Conservation (phyloP, 257 asterid genomes). For the Ligustrum vulgare region DNA sequence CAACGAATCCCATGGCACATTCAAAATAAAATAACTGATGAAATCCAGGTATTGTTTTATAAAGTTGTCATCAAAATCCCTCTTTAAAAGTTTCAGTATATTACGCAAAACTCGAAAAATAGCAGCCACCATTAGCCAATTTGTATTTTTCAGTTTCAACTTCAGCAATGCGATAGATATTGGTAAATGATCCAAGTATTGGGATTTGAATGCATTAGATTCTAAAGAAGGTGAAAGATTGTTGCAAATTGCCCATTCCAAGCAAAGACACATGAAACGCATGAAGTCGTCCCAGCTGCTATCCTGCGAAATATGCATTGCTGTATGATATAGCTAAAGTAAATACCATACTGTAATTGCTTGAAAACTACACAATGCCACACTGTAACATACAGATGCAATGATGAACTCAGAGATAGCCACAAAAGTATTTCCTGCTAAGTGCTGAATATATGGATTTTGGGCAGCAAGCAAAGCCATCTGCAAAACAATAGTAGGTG, state of each 20-base stretch:
- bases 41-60: slow-evolving; percentile 45
- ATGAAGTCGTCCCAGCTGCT: slow-evolving; percentile 55
- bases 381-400: slow-evolving; percentile 49
- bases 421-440: slow-evolving; percentile 58
- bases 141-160: slow-evolving; percentile 41
- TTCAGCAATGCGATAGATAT: slow-evolving; percentile 33
- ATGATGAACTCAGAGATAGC: slow-evolving; percentile 62
- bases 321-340: slow-evolving; percentile 14
- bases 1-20: slow-evolving; percentile 52
- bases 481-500: slow-evolving; percentile 42
- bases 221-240: slow-evolving; percentile 31
- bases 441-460: slow-evolving; percentile 58
- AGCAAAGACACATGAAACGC: slow-evolving; percentile 52
- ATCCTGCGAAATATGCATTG: slow-evolving; percentile 49
- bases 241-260: slow-evolving; percentile 46
- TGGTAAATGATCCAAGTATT: slow-evolving; percentile 30
- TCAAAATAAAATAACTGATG: slow-evolving; percentile 42
- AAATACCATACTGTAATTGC: slow-evolving; percentile 10
- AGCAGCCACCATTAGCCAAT: slow-evolving; percentile 50
- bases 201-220: slow-evolving; percentile 21
- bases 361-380: background rate
- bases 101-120: slow-evolving; percentile 56
- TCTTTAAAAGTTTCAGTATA: slow-evolving; percentile 57
- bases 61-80: slow-evolving; percentile 38
- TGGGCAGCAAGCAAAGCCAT: slow-evolving; percentile 51